A percentile compares a stretch with the other conserved stretches of the same genome.
phyloP scores from a whole-genome alignment of 352 stramenopile species.

The Blastocystis sp. region DNA sequence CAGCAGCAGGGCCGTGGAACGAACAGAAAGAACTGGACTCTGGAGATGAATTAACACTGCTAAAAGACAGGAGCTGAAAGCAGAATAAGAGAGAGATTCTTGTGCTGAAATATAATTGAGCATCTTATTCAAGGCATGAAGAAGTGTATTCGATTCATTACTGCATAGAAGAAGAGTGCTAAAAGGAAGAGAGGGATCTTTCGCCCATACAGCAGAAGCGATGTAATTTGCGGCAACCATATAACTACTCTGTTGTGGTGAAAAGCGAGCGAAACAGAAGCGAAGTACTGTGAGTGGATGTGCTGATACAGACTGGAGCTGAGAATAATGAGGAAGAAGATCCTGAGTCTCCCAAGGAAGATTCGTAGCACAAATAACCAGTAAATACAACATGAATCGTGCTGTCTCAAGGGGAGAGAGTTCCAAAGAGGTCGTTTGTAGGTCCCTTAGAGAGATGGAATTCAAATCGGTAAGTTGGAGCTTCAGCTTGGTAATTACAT shows the following conservation, averaged over 20 bases:
- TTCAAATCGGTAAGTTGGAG: not conserved
- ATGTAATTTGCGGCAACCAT: constrained; percentile 32
- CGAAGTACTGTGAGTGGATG: not conserved
- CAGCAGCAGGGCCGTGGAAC: constrained; percentile 22
- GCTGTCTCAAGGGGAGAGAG: not conserved
- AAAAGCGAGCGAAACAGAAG: constrained; percentile 33
- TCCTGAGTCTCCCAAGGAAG: not conserved
- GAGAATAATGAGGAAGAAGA: not conserved
- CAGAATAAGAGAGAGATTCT: not conserved
- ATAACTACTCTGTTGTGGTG: not conserved
- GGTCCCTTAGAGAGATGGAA: not conserved
- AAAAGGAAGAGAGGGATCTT: not conserved
- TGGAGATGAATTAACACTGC: not conserved
- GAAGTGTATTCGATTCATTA: not conserved
- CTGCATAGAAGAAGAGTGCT: not conserved
- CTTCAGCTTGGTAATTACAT: not conserved
- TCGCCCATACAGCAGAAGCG: not conserved
- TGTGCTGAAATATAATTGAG: not conserved
- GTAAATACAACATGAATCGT: not conserved
- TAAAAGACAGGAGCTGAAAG: not conserved
- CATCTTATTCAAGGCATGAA: constrained; percentile 56
- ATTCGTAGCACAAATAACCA: not conserved
- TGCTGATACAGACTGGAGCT: not conserved
- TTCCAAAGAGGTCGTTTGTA: not conserved
- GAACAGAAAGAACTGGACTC: not conserved